Evolutionary conservation across 768 basidiomycete genomes (phyloP), one percentile per base, ranked within the genome.

Genomic region (Boletus rubroflammeus): DNA sequence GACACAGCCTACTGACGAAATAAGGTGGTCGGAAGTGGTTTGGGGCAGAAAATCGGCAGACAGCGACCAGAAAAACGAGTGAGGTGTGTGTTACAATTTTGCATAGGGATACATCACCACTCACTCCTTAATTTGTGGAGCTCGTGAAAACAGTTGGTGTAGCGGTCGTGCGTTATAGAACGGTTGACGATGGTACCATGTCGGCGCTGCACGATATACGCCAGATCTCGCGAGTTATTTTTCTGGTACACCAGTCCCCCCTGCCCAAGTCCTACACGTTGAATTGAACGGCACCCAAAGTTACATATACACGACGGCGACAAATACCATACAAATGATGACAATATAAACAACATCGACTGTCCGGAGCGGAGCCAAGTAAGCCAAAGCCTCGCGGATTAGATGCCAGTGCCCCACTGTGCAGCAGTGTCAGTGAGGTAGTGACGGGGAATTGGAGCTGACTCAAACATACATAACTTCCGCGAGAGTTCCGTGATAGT

Each of bases 1-100:
- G 47, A 14, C 67, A 55, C 52, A 50, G 23, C 17, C 61, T 21
- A 41, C 51, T 0, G 57, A 54, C 15, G 56, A 47, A 63, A 70
- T 79, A 38, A 65, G 70, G 25, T 84, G 82, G 83, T 76, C 70
- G 48, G 79, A 83, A 45, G 76, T 81, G 5, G 66, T 83, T 47
- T 78, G 49, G 80, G 83, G 55, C 58, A 67, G 58, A 72, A 75
- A 66, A 54, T 5, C 47, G 5, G 46, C 19, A 10, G 57, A 55
- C 6, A 43, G n/a, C 35, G 51, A 54, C 17, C 50, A 44, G 26
- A 55, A 61, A 70, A 66, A 73, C 38, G 63, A 72, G 49, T 76
- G 72, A 73, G 54, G 80, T 81, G 53, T 35, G 74, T 69, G 6
- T 28, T 43, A 26, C 25, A 35, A 14, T 7, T 44, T 3, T 45